Percentiles rank a stretch among this genome's conserved stretches.
These are phyloP conservation scores for Sclerotinia glacialis DNA, from an alignment of 2,329 filamentous ascomycete genomes.

Conservation along the genomic window DNA sequence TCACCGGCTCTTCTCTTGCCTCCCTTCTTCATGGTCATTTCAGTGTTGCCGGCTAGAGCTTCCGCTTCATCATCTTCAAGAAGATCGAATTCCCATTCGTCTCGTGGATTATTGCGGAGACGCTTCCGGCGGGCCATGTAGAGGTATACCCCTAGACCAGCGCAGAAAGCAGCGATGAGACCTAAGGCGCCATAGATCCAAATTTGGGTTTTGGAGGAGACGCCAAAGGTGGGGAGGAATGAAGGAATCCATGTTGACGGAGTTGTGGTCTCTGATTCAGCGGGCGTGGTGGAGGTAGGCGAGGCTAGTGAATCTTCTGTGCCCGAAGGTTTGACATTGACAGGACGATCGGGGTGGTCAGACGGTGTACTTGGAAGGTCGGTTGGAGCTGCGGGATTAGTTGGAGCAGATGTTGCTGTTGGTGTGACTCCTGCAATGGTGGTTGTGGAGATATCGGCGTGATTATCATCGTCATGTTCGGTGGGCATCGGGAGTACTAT, in stretches of 20 bases:
- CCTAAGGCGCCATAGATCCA: conserved; percentile 89
- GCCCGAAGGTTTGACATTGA: conserved; percentile 42
- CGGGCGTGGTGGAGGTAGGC: conserved; percentile 29
- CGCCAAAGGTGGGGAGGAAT: conserved; percentile 85
- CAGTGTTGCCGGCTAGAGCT: conserved; percentile 46
- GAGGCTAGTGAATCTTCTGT: conserved; percentile 27
- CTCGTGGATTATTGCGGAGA: conserved; percentile 69
- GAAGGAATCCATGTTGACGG: conserved; percentile 66
- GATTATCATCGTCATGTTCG: conserved; percentile 79
- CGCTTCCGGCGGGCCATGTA: conserved; percentile 75
- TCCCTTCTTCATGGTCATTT: conserved; percentile 49
- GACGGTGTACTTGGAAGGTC: conserved; percentile 48
- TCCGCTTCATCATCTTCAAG: conserved; percentile 77
- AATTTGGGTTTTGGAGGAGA: conserved; percentile 79
- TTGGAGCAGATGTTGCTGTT: conserved; percentile 46
- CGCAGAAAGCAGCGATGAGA: conserved; percentile 83
- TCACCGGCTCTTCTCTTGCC: conserved; percentile 70
- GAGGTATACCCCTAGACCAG: conserved; percentile 76
- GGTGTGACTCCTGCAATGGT: conserved; percentile 48
- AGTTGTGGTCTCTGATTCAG: conserved; percentile 35
- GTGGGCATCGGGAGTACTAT: conserved; percentile 75
- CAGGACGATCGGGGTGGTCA: conserved; percentile 63
- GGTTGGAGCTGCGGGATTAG: conserved; percentile 39
- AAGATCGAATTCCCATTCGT: conserved; percentile 92
- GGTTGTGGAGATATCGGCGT: conserved; percentile 66